Conservation (phyloP, 257 asterid genomes). For the Rubia yunnanensis region DNA sequence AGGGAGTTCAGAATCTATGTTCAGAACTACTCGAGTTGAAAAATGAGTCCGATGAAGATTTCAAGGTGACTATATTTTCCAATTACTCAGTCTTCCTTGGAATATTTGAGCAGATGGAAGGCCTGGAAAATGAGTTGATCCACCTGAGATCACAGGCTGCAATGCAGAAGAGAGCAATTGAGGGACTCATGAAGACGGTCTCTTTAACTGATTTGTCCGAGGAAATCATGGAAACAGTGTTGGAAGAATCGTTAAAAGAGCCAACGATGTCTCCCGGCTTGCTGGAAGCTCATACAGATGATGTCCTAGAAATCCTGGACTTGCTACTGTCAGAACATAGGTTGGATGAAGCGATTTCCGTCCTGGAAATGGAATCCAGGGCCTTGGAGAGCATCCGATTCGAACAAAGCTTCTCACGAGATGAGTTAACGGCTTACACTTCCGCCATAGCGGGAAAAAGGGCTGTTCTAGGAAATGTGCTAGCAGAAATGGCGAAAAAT, state of each 20-base stretch:
- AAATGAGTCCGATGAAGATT: conserved; percentile 61
- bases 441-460: conserved; percentile 44
- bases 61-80: conserved; percentile 51
- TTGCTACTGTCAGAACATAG: conserved; percentile 49
- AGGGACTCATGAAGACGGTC: conserved; percentile 22
- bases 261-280: conserved; percentile 25
- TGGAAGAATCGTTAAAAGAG: conserved; percentile 24
- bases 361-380: conserved; percentile 50
- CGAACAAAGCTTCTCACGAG: conserved; percentile 23
- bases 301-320: conserved; percentile 50
- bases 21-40: conserved; percentile 74
- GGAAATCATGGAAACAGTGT: conserved; percentile 27
- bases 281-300: conserved; percentile 42
- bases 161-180: conserved; percentile 37
- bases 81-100: conserved; percentile 60
- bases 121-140: conserved; percentile 37
- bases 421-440: conserved; percentile 35
- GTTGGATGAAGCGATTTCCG: conserved; percentile 50
- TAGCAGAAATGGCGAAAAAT: conserved; percentile 34
- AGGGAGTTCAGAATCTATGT: conserved; percentile 80
- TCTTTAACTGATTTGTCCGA: conserved; percentile 28
- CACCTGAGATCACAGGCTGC: conserved; percentile 44
- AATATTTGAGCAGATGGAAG: conserved; percentile 48
- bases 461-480: conserved; percentile 34
- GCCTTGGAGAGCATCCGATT: conserved; percentile 24